Conservation (phyloP, 2,329 filamentous ascomycete genomes). For the Diaporthe helianthi region DNA sequence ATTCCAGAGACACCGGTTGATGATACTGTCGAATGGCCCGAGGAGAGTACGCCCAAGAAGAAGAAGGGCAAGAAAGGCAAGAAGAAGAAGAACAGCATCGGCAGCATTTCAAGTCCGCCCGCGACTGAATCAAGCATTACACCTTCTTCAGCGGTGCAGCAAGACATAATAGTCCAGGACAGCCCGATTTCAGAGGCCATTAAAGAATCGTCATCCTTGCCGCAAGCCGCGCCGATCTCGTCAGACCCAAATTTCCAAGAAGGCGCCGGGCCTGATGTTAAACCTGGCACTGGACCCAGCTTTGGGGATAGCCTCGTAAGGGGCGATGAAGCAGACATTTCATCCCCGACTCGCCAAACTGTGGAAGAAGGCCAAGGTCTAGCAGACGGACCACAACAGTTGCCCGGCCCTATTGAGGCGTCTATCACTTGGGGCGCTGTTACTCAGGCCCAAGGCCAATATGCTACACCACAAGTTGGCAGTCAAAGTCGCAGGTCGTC, state of each 20-base stretch:
- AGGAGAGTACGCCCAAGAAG: slow-evolving; percentile 39
- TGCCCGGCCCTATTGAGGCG: neutral
- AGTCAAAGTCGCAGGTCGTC: neutral
- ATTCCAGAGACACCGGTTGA: slow-evolving; percentile 35
- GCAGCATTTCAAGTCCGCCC: neutral
- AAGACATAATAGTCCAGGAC: neutral
- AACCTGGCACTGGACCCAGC: neutral
- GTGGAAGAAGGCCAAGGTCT: neutral
- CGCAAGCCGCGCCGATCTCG: neutral
- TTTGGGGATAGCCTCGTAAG: neutral
- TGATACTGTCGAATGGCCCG: slow-evolving; percentile 40
- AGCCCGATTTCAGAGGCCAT: neutral
- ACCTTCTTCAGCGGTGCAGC: neutral
- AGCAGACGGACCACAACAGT: neutral
- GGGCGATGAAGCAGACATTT: neutral
- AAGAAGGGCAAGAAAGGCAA: slow-evolving; percentile 45
- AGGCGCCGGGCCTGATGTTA: neutral
- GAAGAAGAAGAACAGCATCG: slow-evolving; percentile 42
- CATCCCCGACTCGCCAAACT: neutral
- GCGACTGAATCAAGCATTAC: neutral
- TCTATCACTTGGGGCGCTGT: neutral
- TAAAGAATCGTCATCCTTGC: neutral
- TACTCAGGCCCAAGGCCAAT: neutral
- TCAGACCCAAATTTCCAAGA: neutral
- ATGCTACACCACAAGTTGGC: neutral